Evolutionary conservation across 2,329 filamentous ascomycete species (phyloP).

Genomic region (Emergomyces africanus): DNA sequence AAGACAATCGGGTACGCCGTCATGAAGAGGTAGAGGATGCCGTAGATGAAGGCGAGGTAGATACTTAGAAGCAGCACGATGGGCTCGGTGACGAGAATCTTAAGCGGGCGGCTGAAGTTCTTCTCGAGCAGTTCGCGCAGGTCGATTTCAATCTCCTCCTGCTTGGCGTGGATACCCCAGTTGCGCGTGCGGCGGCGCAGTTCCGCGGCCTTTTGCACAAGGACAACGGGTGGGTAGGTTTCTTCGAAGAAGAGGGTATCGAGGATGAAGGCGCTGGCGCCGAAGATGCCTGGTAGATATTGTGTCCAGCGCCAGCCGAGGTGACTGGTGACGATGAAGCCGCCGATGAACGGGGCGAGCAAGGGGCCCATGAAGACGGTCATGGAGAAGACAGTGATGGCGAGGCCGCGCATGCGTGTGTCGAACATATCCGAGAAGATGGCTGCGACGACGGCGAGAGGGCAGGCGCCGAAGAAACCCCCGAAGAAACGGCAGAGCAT

Average conservation of each 20-base stretch:
- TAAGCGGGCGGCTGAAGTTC: constrained; percentile 39
- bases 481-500: constrained; percentile 41
- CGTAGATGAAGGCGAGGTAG: constrained; percentile 25
- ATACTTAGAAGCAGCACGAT: constrained; percentile 32
- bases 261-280: constrained; percentile 36
- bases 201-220: constrained; percentile 44
- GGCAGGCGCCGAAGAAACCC: constrained; percentile 43
- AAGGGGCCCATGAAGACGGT: constrained; percentile 42
- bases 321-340: constrained; percentile 39
- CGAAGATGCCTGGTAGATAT: constrained; percentile 44
- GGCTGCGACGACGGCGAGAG: constrained; percentile 40
- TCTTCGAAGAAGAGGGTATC: constrained; percentile 44
- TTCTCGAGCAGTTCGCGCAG: constrained; percentile 37
- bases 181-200: constrained; percentile 44
- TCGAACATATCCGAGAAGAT: constrained; percentile 47
- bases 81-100: constrained; percentile 32
- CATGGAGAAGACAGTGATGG: constrained; percentile 39
- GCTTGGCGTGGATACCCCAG: constrained; percentile 50
- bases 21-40: constrained; percentile 23
- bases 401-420: constrained; percentile 32
- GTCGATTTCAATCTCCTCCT: constrained; percentile 43
- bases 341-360: constrained; percentile 42
- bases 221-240: constrained; percentile 45
- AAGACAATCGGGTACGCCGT: constrained; percentile 22
- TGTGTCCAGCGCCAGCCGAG: constrained; percentile 45